phyloP scores from a whole-genome alignment of 306 rosid genomes.

The Alnus rubra region DNA sequence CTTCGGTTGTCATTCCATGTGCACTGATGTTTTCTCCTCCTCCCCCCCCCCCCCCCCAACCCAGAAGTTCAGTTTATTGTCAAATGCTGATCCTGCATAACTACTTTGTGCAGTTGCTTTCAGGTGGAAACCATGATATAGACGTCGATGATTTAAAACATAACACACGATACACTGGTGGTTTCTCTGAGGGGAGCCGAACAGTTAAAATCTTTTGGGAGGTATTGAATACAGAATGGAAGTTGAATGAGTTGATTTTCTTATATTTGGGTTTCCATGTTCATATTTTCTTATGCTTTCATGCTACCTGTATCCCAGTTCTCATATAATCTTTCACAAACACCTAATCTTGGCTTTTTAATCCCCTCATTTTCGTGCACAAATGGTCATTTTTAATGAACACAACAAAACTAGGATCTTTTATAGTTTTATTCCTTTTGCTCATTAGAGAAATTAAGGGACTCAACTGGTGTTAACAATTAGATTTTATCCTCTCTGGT shows the following conservation, averaged over 20 bases:
- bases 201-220: conserved; percentile 91
- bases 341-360: too few species aligned
- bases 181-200: conserved; percentile 83
- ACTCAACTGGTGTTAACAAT: too few species aligned
- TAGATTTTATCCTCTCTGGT: too few species aligned
- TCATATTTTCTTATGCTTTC: not conserved
- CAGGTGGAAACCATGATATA: conserved; percentile 94
- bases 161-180: conserved; percentile 90
- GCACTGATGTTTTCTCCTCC: not conserved
- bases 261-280: conserved; percentile 2
- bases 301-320: not conserved
- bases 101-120: conserved; percentile 72
- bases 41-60: not conserved
- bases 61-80: conserved; percentile 24
- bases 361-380: too few species aligned
- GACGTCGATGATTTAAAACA: conserved; percentile 83
- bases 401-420: too few species aligned
- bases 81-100: conserved; percentile 35
- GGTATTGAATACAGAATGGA: conserved; percentile 47
- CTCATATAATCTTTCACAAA: too few species aligned
- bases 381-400: too few species aligned
- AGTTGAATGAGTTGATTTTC: not conserved
- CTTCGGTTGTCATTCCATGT: too few species aligned
- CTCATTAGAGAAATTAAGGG: too few species aligned
- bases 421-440: too few species aligned